Conservation (phyloP, 2,329 filamentous ascomycete genomes). For the Penicillium crustosum region DNA sequence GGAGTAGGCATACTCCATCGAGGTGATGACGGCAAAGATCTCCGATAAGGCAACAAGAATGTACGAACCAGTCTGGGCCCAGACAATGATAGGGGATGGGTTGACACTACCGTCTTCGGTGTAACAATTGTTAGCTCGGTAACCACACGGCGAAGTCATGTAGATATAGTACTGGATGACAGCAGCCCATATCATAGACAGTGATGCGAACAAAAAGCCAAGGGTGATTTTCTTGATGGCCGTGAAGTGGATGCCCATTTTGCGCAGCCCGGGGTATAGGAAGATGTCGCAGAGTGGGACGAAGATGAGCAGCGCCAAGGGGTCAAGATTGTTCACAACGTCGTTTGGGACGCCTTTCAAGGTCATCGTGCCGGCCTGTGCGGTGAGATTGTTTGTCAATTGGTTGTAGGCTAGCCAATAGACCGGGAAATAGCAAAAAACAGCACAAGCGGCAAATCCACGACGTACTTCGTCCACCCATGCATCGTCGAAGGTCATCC, state of each 20-base stretch:
- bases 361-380: conserved; percentile 55
- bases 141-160: background rate
- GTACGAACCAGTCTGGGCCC: background rate
- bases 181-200: background rate
- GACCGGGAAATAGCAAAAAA: conserved; percentile 56
- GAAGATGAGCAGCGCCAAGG: background rate
- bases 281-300: background rate
- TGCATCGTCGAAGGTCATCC: conserved; percentile 65
- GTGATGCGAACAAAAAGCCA: background rate
- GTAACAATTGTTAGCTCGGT: background rate
- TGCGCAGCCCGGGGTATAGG: background rate
- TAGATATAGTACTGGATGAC: background rate
- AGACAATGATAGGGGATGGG: background rate
- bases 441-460: conserved; percentile 66
- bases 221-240: background rate
- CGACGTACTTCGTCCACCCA: conserved; percentile 78
- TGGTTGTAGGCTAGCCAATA: conserved; percentile 52
- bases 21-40: conserved; percentile 56
- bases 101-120: background rate
- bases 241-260: background rate
- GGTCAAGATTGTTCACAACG: background rate
- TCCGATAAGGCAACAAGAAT: background rate
- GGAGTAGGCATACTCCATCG: conserved; percentile 73
- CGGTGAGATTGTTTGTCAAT: conserved; percentile 55
- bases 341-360: conserved; percentile 31